These are phyloP conservation scores for Ophiostoma fasciatum DNA, from an alignment of 2,329 filamentous ascomycete species.

Conservation along the genomic window DNA sequence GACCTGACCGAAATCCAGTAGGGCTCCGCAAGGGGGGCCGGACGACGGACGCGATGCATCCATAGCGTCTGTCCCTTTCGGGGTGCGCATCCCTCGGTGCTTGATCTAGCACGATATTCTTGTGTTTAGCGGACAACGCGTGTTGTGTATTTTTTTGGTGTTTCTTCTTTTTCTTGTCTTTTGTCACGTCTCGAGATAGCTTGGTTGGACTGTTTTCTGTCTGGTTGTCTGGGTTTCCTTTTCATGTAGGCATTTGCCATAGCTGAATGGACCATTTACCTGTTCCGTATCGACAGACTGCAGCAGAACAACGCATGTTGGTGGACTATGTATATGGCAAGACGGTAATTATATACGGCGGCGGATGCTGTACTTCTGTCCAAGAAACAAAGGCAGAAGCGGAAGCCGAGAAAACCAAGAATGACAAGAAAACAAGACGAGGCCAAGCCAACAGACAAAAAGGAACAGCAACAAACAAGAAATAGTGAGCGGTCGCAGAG, in stretches of 20 bases:
- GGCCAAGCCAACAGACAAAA: background rate
- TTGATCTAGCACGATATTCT: too few species aligned
- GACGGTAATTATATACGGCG: conserved; percentile 1
- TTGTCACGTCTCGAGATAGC: background rate
- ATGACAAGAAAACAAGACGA: background rate
- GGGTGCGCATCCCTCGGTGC: too few species aligned
- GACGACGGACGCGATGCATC: too few species aligned
- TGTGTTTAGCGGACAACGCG: too few species aligned
- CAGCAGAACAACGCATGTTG: too few species aligned
- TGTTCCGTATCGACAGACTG: too few species aligned
- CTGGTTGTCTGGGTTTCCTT: background rate
- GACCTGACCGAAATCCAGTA: conserved; percentile 14
- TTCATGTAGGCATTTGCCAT: too few species aligned
- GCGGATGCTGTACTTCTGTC: conserved; percentile 1
- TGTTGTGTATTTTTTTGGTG: background rate
- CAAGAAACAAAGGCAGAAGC: conserved; percentile 2
- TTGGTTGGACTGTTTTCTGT: background rate
- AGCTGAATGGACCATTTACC: too few species aligned
- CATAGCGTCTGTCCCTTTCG: too few species aligned
- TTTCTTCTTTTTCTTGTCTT: background rate
- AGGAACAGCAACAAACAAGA: too few species aligned
- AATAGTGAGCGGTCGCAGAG: too few species aligned
- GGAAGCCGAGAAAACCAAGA: background rate
- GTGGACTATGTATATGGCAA: conserved; percentile 3
- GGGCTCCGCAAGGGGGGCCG: too few species aligned